Percentiles rank a stretch among this genome's conserved stretches.
Evolutionary conservation across 1,284 basidiomycete species (phyloP).

Genomic region (Austropuccinia psidii): DNA sequence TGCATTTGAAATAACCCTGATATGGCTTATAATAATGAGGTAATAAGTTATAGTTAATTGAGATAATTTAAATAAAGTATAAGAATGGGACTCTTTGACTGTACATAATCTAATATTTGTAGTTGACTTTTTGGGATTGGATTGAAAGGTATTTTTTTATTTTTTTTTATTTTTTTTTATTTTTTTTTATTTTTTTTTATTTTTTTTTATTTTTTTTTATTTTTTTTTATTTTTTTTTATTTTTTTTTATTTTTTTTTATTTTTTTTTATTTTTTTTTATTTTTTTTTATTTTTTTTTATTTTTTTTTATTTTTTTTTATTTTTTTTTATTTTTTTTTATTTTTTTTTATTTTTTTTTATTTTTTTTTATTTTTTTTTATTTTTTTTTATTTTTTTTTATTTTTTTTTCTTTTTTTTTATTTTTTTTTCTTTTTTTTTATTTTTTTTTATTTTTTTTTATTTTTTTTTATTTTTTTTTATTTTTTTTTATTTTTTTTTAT

Average conservation of each 20-base stretch:
- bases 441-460: not conserved
- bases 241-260: not conserved
- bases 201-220: not conserved
- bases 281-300: not conserved
- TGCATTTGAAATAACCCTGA: too few species aligned
- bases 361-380: not conserved
- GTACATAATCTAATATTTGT: not conserved
- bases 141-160: not conserved
- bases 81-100: not conserved
- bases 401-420: not conserved
- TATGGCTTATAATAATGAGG: not conserved
- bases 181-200: not conserved
- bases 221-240: not conserved
- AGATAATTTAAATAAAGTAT: not conserved
- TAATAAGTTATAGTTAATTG: not conserved
- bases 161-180: not conserved
- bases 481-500: not conserved
- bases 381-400: not conserved
- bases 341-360: not conserved
- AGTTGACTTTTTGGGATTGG: not conserved
- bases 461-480: not conserved
- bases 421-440: not conserved
- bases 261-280: not conserved
- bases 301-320: not conserved
- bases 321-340: not conserved